Percentiles rank a stretch among this genome's conserved stretches.
phyloP scores from a whole-genome alignment of 441 rosid species.

The Mallotus repandus region DNA sequence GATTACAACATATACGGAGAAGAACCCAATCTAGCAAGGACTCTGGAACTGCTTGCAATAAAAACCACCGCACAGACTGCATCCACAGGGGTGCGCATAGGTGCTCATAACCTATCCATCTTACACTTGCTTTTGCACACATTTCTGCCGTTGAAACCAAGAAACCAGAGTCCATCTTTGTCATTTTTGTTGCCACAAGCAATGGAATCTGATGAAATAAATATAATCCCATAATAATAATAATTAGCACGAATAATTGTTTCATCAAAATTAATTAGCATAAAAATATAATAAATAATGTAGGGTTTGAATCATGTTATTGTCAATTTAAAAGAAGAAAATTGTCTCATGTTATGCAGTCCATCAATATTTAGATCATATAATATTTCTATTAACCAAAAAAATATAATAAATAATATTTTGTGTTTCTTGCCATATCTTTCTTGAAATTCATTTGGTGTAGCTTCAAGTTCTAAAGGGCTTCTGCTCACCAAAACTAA shows the following conservation, averaged over 20 bases:
- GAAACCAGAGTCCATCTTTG: conserved; percentile 36
- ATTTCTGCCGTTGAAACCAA: conserved; percentile 52
- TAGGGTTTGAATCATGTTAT: no score
- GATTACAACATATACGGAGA: conserved; percentile 8
- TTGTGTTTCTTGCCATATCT: conserved; percentile 12
- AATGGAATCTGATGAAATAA: conserved; percentile 45
- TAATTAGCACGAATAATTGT: no score
- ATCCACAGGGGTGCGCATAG: conserved; percentile 62
- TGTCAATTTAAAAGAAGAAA: no score
- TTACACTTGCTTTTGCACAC: conserved; percentile 53
- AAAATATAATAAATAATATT: no score
- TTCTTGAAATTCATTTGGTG: conserved; percentile 34
- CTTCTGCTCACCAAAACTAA: conserved; percentile 61
- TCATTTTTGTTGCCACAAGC: conserved; percentile 74
- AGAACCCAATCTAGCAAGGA: conserved; percentile 13
- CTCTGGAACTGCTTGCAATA: conserved; percentile 23
- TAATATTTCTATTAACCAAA: no score
- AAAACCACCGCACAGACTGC: conserved; percentile 62
- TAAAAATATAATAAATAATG: no score
- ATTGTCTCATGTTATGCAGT: no score
- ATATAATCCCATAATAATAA: no score
- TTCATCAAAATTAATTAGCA: no score
- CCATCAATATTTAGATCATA: no score
- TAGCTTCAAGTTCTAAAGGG: conserved; percentile 42
- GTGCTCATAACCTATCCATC: conserved; percentile 55